Conservation (phyloP, 2,329 filamentous ascomycete genomes). For the Gnomoniopsis sp. region DNA sequence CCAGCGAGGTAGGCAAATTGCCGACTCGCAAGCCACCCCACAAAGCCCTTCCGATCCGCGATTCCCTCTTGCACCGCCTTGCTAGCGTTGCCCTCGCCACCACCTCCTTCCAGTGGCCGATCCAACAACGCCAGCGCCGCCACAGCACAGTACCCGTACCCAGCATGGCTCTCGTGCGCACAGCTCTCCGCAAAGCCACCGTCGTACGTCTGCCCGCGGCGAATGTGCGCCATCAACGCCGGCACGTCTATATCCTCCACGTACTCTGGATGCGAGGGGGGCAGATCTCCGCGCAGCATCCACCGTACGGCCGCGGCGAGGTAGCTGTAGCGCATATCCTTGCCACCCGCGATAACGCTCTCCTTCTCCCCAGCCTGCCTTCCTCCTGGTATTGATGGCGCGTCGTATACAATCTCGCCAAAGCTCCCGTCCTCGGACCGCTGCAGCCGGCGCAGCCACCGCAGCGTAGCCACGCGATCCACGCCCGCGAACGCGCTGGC, state of each 20-base stretch:
- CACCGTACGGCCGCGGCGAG: slow-evolving; percentile 78
- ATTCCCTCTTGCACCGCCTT: slow-evolving; percentile 26
- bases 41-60: slow-evolving; percentile 32
- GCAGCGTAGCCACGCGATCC: slow-evolving; percentile 61
- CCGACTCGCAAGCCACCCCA: slow-evolving; percentile 51
- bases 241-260: slow-evolving; percentile 73
- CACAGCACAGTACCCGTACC: slow-evolving; percentile 87
- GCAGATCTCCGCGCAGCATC: slow-evolving; percentile 66
- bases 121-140: slow-evolving; percentile 74
- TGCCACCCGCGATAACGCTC: slow-evolving; percentile 67
- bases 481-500: slow-evolving; percentile 57
- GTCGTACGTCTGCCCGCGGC: slow-evolving; percentile 66
- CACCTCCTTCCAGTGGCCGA: slow-evolving; percentile 43
- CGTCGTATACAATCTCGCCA: slow-evolving; percentile 69
- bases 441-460: slow-evolving; percentile 75
- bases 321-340: slow-evolving; percentile 86
- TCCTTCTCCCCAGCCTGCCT: slow-evolving; percentile 21
- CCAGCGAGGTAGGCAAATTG: slow-evolving; percentile 58
- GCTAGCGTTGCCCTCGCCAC: not conserved
- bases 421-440: slow-evolving; percentile 78
- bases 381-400: slow-evolving; percentile 23
- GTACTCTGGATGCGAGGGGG: slow-evolving; percentile 47
- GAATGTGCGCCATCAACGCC: slow-evolving; percentile 66
- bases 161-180: slow-evolving; percentile 81
- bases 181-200: slow-evolving; percentile 78